Conservation (phyloP, 2,329 filamentous ascomycete species). For the Aspergillus flavus region DNA sequence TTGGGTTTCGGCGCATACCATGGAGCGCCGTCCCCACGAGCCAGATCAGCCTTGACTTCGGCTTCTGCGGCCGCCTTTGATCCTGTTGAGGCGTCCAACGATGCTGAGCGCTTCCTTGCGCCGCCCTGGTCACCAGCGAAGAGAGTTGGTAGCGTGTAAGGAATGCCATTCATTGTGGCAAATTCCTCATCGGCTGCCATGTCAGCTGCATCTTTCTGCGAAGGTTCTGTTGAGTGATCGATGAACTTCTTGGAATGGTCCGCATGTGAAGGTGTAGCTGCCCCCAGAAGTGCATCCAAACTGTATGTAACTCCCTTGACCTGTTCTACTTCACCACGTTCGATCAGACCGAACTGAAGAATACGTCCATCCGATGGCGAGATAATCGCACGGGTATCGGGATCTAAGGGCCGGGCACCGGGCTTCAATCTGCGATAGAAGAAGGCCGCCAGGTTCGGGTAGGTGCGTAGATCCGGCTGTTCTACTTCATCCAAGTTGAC, state of each 20-base stretch:
- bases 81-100: conserved; percentile 72
- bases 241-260: conserved; percentile 40
- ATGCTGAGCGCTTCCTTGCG: conserved; percentile 51
- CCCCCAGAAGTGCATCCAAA: conserved; percentile 84
- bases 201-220: conserved; percentile 58
- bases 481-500: conserved; percentile 85
- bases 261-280: conserved; percentile 51
- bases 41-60: conserved; percentile 82
- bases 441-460: conserved; percentile 92
- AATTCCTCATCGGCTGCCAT: conserved; percentile 88
- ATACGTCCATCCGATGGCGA: conserved; percentile 90
- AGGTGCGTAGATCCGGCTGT: conserved; percentile 84
- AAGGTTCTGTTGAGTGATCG: conserved; percentile 36
- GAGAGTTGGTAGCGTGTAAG: conserved; percentile 86
- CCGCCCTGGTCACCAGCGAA: conserved; percentile 67
- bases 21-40: conserved; percentile 62
- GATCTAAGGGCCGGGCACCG: conserved; percentile 80
- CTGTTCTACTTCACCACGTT: conserved; percentile 93
- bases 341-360: conserved; percentile 88
- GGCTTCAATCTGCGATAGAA: conserved; percentile 96
- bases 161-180: conserved; percentile 89
- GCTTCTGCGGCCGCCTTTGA: conserved; percentile 73
- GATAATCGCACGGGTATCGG: conserved; percentile 75
- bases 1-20: conserved; percentile 71
- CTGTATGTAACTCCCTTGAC: conserved; percentile 99